A percentile compares a stretch with the other conserved stretches of the same genome.
Evolutionary conservation across 345 rosid species (phyloP).

Genomic region (Eucalyptus polybractea): DNA sequence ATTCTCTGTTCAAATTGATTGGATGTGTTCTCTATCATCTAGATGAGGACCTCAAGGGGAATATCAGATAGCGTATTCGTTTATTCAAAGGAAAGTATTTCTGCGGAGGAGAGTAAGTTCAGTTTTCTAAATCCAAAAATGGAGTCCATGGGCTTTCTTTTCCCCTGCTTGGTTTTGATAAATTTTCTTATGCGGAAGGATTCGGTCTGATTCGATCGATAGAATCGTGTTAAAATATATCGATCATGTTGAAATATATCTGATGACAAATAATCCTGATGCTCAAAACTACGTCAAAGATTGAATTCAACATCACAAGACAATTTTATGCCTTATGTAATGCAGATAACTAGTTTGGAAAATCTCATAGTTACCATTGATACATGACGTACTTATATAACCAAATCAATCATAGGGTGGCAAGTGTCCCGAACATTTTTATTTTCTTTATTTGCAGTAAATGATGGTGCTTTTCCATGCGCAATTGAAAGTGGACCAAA

Average conservation of each 20-base stretch:
- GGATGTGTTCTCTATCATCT: neutral
- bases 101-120: neutral
- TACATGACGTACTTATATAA: neutral
- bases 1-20: neutral
- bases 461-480: neutral
- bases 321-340: neutral
- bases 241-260: neutral
- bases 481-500: neutral
- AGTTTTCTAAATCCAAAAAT: neutral
- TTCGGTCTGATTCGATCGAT: neutral
- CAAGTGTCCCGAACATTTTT: neutral
- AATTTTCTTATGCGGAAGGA: neutral
- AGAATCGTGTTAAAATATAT: neutral
- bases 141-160: neutral
- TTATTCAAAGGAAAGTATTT: neutral
- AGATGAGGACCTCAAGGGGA: neutral
- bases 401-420: neutral
- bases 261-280: neutral
- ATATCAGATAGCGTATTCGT: neutral
- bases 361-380: neutral
- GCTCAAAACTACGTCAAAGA: neutral
- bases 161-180: neutral
- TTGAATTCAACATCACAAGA: neutral
- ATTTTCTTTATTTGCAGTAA: neutral
- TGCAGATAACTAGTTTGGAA: neutral